Percentiles rank a stretch among this genome's conserved stretches.
These are phyloP conservation scores for Amanita polypyramis DNA, from an alignment of 768 basidiomycete species.

Conservation along the genomic window DNA sequence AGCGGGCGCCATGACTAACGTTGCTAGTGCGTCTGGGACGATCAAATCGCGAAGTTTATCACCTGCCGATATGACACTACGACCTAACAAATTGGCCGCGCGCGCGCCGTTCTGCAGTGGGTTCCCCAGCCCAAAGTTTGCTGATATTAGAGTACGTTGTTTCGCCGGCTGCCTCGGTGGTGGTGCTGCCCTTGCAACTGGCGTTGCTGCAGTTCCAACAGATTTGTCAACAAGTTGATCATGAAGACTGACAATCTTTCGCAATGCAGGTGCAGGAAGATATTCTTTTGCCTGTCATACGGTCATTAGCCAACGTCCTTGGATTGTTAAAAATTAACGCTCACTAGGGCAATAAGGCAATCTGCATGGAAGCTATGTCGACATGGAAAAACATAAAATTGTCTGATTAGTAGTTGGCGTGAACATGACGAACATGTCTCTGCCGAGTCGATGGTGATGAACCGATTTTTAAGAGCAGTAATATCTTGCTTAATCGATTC, in stretches of 20 bases:
- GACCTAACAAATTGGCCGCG: constrained; percentile 58
- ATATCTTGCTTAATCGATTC: constrained; percentile 94
- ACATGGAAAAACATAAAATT: constrained; percentile 98
- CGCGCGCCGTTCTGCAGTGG: constrained; percentile 55
- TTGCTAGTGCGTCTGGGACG: constrained; percentile 85
- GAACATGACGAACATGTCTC: constrained; percentile 83
- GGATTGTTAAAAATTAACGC: constrained; percentile 18
- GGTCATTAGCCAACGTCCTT: constrained; percentile 7
- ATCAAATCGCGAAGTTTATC: constrained; percentile 88
- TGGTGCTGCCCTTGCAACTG: constrained; percentile 22
- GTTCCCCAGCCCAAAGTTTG: constrained; percentile 51
- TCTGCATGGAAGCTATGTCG: constrained; percentile 97
- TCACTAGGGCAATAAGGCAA: constrained; percentile 87
- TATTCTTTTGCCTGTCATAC: constrained; percentile 77
- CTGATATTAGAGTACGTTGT: constrained; percentile 63
- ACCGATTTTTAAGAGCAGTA: constrained; percentile 71
- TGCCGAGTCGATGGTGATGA: constrained; percentile 81
- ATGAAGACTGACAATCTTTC: constrained; percentile 81
- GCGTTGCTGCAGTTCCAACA: constrained; percentile 12
- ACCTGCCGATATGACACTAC: constrained; percentile 79
- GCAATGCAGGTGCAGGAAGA: constrained; percentile 69
- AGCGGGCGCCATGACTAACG: constrained; percentile 63
- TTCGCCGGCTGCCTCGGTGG: constrained; percentile 32
- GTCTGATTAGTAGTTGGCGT: constrained; percentile 66
- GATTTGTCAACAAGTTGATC: constrained; percentile 63